A percentile compares a stretch with the other conserved stretches of the same genome.
Evolutionary conservation across 169 alveolate species (phyloP).

Genomic region (Plasmodium yoelii): DNA sequence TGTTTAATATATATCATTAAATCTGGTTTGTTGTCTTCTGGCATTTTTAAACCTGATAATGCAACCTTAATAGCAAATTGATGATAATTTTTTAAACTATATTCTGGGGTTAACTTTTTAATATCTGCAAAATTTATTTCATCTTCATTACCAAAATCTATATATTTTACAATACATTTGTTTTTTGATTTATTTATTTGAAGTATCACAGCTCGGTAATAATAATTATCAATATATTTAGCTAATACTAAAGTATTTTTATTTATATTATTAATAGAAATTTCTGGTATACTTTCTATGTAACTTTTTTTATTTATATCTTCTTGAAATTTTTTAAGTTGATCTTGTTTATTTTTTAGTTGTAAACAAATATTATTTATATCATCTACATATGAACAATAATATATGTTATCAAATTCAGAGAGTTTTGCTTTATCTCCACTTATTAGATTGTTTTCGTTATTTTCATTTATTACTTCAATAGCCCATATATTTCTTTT

Average conservation of each 20-base stretch:
- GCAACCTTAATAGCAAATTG: conserved; percentile 40
- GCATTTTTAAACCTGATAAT: conserved; percentile 66
- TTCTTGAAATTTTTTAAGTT: conserved; percentile 45
- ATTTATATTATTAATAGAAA: conserved; percentile 15
- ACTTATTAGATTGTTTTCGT: conserved; percentile 5
- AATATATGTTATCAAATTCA: conserved; percentile 49
- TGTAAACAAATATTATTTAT: conserved; percentile 60
- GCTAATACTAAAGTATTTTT: conserved; percentile 70
- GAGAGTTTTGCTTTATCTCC: conserved; percentile 22
- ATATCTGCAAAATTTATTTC: conserved; percentile 54
- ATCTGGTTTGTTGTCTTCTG: conserved; percentile 59
- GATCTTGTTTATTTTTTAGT: conserved; percentile 63
- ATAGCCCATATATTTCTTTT: conserved; percentile 71
- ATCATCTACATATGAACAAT: conserved; percentile 68
- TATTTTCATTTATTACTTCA: conserved; percentile 26
- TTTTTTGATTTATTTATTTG: conserved; percentile 60
- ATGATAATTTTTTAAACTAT: conserved; percentile 35
- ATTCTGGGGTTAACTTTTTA: conserved; percentile 37
- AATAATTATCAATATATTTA: conserved; percentile 56
- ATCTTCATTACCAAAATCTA: conserved; percentile 74
- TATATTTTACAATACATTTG: conserved; percentile 53
- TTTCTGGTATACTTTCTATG: conserved; percentile 13
- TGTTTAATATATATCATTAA: conserved; percentile 38
- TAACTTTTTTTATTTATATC: conserved; percentile 34
- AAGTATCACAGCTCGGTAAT: conserved; percentile 51